Evolutionary conservation across 2,329 filamentous ascomycete genomes (phyloP).

Genomic region (Coleophoma cylindrospora): DNA sequence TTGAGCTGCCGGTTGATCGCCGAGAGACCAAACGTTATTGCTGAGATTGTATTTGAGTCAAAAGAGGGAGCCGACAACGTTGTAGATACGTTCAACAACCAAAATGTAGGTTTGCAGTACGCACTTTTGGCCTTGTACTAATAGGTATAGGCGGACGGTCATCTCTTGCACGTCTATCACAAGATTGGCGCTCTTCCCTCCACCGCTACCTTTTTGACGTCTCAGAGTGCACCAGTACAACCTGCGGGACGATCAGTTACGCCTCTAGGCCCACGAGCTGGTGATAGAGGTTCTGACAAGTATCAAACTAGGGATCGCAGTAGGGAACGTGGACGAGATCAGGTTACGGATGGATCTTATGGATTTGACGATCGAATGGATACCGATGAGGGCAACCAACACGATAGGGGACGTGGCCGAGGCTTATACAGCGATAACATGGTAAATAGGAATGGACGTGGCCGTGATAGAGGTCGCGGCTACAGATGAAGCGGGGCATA

Average conservation of each 20-base stretch:
- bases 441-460: slow-evolving; percentile 16
- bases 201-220: slow-evolving; percentile 6
- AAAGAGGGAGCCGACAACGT: slow-evolving; percentile 70
- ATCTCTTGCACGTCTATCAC: slow-evolving; percentile 67
- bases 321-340: slow-evolving; percentile 18
- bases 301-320: slow-evolving; percentile 18
- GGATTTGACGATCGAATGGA: slow-evolving; percentile 29
- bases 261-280: slow-evolving; percentile 25
- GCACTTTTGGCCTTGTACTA: background rate
- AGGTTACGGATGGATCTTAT: slow-evolving; percentile 27
- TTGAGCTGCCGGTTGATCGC: slow-evolving; percentile 63
- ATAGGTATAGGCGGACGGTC: slow-evolving; percentile 60
- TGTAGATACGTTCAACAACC: slow-evolving; percentile 71
- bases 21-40: slow-evolving; percentile 66
- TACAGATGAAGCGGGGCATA: slow-evolving; percentile 15
- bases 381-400: slow-evolving; percentile 18
- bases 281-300: slow-evolving; percentile 15
- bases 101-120: slow-evolving; percentile 52
- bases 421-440: slow-evolving; percentile 27
- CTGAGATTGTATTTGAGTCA: slow-evolving; percentile 70
- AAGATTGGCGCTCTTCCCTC: slow-evolving; percentile 41
- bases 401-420: slow-evolving; percentile 7
- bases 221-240: slow-evolving; percentile 2
- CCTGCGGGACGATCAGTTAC: slow-evolving; percentile 8
- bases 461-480: slow-evolving; percentile 12